These are phyloP conservation scores for Capsella bursapastoris DNA, from an alignment of 345 rosid species.

Conservation along the genomic window DNA sequence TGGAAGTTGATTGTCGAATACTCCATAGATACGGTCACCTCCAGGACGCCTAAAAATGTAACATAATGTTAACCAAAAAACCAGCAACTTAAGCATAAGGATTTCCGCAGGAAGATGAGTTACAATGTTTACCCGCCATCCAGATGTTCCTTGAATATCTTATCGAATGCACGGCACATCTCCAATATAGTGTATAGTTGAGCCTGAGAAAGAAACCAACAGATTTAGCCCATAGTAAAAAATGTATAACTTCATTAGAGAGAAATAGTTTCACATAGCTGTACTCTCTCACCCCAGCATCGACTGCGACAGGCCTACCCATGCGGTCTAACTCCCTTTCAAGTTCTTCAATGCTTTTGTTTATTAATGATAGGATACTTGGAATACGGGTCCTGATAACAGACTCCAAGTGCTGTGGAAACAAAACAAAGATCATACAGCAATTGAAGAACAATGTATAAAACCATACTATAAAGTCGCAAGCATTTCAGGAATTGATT, in stretches of 20 bases:
- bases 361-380: constrained; percentile 79
- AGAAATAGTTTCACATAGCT: not conserved
- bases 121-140: constrained; percentile 79
- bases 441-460: not conserved
- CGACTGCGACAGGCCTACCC: constrained; percentile 86
- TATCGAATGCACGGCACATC: constrained; percentile 86
- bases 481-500: not conserved
- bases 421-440: constrained; percentile 16
- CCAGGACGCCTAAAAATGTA: constrained; percentile 67
- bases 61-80: not conserved
- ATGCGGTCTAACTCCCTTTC: constrained; percentile 87
- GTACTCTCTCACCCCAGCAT: constrained; percentile 78
- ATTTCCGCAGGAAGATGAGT: not conserved
- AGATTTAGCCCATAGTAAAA: constrained; percentile 10
- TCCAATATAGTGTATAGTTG: constrained; percentile 80
- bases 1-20: constrained; percentile 86
- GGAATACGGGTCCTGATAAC: constrained; percentile 89
- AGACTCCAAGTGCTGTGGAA: constrained; percentile 82
- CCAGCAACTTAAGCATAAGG: constrained; percentile 4
- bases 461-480: not conserved
- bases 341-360: constrained; percentile 88
- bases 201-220: constrained; percentile 58
- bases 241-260: not conserved
- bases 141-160: constrained; percentile 88
- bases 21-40: constrained; percentile 85